Base-by-base conservation (phyloP, 75 land plant genomes). In the Sequoiadendron giganteum region DNA sequence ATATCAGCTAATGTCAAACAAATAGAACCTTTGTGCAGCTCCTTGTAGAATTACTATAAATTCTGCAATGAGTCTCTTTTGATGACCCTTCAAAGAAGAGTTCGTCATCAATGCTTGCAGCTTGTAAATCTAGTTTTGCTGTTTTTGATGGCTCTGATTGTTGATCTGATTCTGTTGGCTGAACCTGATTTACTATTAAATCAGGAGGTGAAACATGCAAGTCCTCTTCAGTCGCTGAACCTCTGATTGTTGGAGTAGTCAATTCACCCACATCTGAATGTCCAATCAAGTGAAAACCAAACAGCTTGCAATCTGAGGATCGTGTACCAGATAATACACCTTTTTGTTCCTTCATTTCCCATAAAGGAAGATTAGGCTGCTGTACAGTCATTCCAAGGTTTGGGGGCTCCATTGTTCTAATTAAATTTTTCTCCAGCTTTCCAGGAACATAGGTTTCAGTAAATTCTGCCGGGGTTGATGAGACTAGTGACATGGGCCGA, bases 1-100 rank as follows among this genome's bases (percentile, higher is more conserved):
- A 85, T 28, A 55, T 7, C 56, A 85, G 78, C 38, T 11, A 34
- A 85, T 58, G 25, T 85, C 39, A 55, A 34, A 58, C 18, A 75
- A 15, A 56, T n/a, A 55, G 10, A n/a, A 90, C 91, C 90, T 90
- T 90, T 76, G 91, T 90, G 54, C 91, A 90, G 42, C 91, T 90
- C 77, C 91, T 90, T 40, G 90, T 79, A 47, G 91, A 88, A 48
- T 30, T 45, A 80, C 61, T 42, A 4, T 43, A 77, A 45, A 45
- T 4, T 83, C 86, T 90, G 78, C 42, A 30, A 49, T 88, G 87
- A 3, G 28, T 32, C 4, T 87, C 89, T 85, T 90, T 80, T 10
- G 52, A n/a, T 52, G 28, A 54, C 45, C 25, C 39, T 38, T 61
- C 88, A 43, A n/a, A 54, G 70, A 5, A 45, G 30, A 70, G 80